phyloP scores from a whole-genome alignment of 108 stramenopile species.

The Skeletonema grethae region DNA sequence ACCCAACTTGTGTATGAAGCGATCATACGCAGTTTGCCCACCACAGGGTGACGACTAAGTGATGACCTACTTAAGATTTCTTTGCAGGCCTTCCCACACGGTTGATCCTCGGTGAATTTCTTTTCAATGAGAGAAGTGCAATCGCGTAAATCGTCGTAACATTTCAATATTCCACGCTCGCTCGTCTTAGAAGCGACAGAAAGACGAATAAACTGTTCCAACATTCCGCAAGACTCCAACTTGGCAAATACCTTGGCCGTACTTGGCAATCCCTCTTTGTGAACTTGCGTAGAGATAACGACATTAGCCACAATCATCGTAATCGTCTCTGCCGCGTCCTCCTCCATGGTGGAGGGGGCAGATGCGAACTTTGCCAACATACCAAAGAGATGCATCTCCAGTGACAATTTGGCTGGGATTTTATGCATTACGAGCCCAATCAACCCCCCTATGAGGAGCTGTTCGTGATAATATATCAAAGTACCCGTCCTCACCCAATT shows the following conservation, averaged over 20 bases:
- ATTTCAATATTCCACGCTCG: not conserved
- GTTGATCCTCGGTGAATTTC: not conserved
- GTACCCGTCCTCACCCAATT: not conserved
- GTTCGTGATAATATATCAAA: not conserved
- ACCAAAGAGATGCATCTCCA: not conserved
- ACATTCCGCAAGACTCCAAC: not conserved
- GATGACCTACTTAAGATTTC: not conserved
- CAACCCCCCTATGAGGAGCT: not conserved
- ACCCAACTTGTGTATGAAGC: not conserved
- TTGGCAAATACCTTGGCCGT: not conserved
- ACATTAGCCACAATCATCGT: constrained; percentile 2
- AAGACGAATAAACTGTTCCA: not conserved
- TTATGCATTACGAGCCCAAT: not conserved
- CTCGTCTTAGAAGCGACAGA: not conserved
- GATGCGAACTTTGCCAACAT: not conserved
- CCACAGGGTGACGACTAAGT: not conserved
- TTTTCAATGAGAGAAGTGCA: not conserved
- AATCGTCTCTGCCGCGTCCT: not conserved
- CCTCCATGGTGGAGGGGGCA: not conserved
- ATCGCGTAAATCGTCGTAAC: not conserved
- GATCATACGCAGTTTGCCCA: not conserved
- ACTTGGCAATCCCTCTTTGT: not conserved
- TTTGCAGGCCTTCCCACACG: not conserved
- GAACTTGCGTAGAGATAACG: not conserved
- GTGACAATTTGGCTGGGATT: not conserved